Evolutionary conservation across 1,139 yeast genomes (phyloP).

Genomic region (Kluyveromyces marxianus): DNA sequence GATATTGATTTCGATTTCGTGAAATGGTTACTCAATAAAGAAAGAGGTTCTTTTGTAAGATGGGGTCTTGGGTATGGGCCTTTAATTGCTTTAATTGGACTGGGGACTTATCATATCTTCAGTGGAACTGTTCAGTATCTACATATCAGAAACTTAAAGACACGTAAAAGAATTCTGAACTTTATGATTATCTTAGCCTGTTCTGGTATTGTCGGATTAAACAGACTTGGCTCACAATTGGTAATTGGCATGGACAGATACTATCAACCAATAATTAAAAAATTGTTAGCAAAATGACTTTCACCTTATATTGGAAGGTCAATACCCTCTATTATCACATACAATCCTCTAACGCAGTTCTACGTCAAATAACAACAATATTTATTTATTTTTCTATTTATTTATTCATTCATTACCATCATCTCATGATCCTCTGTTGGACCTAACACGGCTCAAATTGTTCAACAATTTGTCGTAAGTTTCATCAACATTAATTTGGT

Average conservation of each 20-base stretch:
- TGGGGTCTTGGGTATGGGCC: conserved; percentile 21
- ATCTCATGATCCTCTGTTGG: conserved; percentile 29
- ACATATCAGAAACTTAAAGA: conserved; percentile 11
- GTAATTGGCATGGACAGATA: conserved; percentile 2
- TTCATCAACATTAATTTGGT: conserved; percentile 41
- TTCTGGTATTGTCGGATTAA: conserved; percentile 16
- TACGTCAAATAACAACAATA: not conserved
- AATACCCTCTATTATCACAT: no score
- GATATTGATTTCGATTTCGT: conserved; percentile 19
- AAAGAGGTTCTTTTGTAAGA: conserved; percentile 12
- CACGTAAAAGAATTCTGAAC: conserved; percentile 16
- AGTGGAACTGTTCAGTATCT: conserved; percentile 20
- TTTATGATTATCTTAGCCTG: conserved; percentile 11
- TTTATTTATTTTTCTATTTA: not conserved
- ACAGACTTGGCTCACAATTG: conserved; percentile 11
- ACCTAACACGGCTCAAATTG: conserved; percentile 51
- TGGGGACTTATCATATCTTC: conserved; percentile 21
- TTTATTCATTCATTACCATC: not conserved
- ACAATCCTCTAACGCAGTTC: no score
- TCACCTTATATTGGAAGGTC: no score
- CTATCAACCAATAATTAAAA: conserved; percentile 1
- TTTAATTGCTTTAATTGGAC: conserved; percentile 14
- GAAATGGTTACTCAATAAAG: conserved; percentile 19
- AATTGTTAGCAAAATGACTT: not conserved
- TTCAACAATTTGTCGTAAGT: conserved; percentile 64